phyloP scores from a whole-genome alignment of 306 rosid species.

The Prunus mume region DNA sequence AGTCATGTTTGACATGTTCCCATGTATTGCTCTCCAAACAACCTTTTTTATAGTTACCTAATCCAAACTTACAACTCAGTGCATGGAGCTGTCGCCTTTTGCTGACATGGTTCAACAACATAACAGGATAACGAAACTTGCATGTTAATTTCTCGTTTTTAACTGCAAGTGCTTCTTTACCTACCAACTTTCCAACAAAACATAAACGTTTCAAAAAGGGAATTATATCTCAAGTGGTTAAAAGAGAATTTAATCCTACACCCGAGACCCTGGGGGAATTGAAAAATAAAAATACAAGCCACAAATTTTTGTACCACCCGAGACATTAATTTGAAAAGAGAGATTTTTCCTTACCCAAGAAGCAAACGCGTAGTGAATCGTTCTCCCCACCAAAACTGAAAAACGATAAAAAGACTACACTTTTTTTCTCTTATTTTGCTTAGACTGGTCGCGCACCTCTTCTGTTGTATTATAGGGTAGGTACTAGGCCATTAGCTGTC shows the following conservation, averaged over 20 bases:
- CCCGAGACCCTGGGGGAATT: too few relatives aligned
- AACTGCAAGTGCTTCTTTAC: conserved; percentile 5
- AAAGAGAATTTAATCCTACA: too few relatives aligned
- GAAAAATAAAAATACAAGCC: neutral
- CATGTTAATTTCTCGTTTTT: neutral
- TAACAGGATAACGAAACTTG: neutral
- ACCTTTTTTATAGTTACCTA: neutral
- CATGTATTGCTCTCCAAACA: neutral
- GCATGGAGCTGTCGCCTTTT: neutral
- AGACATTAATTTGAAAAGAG: neutral
- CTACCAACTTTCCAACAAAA: conserved; percentile 7
- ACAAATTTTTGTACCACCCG: too few relatives aligned
- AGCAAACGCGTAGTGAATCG: neutral
- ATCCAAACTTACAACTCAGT: neutral
- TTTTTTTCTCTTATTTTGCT: neutral
- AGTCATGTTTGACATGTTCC: neutral
- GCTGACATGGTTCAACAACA: conserved; percentile 10
- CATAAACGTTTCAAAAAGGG: too few relatives aligned
- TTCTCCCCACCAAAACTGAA: neutral
- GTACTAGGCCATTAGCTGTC: neutral
- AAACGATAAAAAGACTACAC: neutral
- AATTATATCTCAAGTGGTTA: too few relatives aligned
- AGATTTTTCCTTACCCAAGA: conserved; percentile 11
- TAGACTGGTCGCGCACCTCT: neutral
- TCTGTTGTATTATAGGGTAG: neutral